Evolutionary conservation across 805 yeast species (phyloP), one percentile per base, ranked within the genome.

Genomic region (Ogataea angusta): DNA sequence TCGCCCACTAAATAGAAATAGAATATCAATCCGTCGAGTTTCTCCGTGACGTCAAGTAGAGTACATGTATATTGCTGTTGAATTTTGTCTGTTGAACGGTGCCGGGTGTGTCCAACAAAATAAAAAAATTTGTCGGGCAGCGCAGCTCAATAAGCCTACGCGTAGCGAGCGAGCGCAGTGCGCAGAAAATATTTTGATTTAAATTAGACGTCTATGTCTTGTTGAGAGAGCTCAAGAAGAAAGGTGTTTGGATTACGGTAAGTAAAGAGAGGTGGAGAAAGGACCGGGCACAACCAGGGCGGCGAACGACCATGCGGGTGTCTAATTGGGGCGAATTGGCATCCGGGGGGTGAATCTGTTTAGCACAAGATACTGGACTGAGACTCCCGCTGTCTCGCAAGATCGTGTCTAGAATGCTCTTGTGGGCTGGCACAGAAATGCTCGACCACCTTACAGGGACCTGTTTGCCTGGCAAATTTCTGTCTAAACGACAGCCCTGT

Each of bases 1-100:
- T 56, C 54, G 56, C 45, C 40, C 57, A 57, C 38, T 57, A 31
- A 17, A n/a, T 22, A 22, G 10, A 9, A 8, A 15, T 16, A 6
- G 12, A 13, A 29, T 15, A 13, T 15, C 15, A 29, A 13, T 30
- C 18, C 12, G 17, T 19, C 21, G 9, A 19, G 9, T 7, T 7
- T 7, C 27, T 36, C 27, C 28, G 37, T 38, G 42, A 38, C 42
- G 42, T 38, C 42, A 38, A 38, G 36, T 32, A 27, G 25, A 12
- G 29, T 33, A 38, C 42, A 38, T 37, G 30, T 36, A 36, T 36
- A 36, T 26, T 43, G 38, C 42, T 43, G 40, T 43, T 34, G 38
- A 30, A 34, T 14, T 31, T 28, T 38, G 33, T 38, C 36, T 38
- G 42, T 38, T 43, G 40, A 38, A 35, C 34, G 36, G 40, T 41